Evolutionary conservation across 352 stramenopile genomes (phyloP).

Genomic region (Globisporangium irregulare): DNA sequence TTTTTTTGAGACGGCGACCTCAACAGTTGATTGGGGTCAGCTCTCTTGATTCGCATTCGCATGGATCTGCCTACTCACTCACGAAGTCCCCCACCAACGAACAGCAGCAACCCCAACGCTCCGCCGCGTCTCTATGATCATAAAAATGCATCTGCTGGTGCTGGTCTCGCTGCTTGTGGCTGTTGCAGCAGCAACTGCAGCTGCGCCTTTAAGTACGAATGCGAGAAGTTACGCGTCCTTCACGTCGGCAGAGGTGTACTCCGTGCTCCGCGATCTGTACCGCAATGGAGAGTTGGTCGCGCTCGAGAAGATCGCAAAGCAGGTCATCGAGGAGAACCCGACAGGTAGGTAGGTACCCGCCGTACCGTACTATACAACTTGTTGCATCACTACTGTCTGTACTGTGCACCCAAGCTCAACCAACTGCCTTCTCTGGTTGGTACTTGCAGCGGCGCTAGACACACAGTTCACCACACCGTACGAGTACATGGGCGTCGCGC

Average conservation of each 20-base stretch:
- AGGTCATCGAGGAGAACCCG: conserved; percentile 42
- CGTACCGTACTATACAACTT: not conserved
- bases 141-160: not conserved
- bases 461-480: conserved; percentile 45
- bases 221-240: conserved; percentile 2
- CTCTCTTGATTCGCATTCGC: no score
- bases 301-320: conserved; percentile 34
- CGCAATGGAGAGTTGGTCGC: conserved; percentile 39
- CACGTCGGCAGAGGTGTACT: conserved; percentile 28
- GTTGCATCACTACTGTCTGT: not conserved
- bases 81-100: not conserved
- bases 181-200: not conserved
- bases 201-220: no score
- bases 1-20: no score
- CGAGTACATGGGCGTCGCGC: conserved; percentile 64
- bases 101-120: not conserved
- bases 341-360: conserved; percentile 21
- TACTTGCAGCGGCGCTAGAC: conserved; percentile 15
- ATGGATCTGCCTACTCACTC: not conserved
- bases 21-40: no score
- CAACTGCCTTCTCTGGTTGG: not conserved
- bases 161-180: conserved; percentile 1
- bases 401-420: not conserved
- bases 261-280: conserved; percentile 37
- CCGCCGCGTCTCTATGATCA: not conserved